Base-by-base conservation (phyloP, 1,284 basidiomycete species). In the Agroathelia rolfsii region DNA sequence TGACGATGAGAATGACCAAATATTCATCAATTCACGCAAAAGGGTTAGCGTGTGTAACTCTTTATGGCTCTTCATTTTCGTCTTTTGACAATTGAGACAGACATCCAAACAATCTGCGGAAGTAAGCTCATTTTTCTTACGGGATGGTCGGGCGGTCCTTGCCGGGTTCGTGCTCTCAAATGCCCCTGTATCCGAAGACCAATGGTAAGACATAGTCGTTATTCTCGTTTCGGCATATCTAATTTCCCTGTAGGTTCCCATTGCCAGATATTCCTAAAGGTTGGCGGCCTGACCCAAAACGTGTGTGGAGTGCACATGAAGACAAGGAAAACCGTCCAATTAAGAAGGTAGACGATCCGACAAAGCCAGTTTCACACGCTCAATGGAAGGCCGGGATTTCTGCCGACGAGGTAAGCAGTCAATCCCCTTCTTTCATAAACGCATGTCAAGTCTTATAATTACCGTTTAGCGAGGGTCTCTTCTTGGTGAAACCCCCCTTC, bases 231-330 rank as follows among this genome's bases (percentile, higher is more conserved):
- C 30, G 27, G 30, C 14, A 13, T 35, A 12, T 29, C 32, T 26
- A 17, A 17, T 33, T 37, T 25, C 21, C 37, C 30, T 37, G 35
- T 36, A 89, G 87, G 79, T 92, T 86, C 49, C 74, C 77, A 1
- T 55, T 86, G 16, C 82, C 86, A 0, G 75, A 86, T 6, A 61
- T 93, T 24, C 89, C 92, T 1, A 51, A 69, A 35, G 81, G 72
- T 11, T 97, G 94, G 94, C 70, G 62, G 41, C 85, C 94, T 0
- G 69, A 92, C 49, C 94, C 94, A 1, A 64, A 61, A 13, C 60
- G 72, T 16, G 69, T 96, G 0, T 95, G 88, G 89, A 66, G 72
- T 45, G 45, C 58, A 40, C 56, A 62, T 41, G 51, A 60, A 43
- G 55, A 63, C 37, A 66, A 71, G 49, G 73, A 75, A 41, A 70